These are phyloP conservation scores for Fusarium pseudonygamai DNA, from an alignment of 2,329 filamentous ascomycete genomes.

Conservation along the genomic window DNA sequence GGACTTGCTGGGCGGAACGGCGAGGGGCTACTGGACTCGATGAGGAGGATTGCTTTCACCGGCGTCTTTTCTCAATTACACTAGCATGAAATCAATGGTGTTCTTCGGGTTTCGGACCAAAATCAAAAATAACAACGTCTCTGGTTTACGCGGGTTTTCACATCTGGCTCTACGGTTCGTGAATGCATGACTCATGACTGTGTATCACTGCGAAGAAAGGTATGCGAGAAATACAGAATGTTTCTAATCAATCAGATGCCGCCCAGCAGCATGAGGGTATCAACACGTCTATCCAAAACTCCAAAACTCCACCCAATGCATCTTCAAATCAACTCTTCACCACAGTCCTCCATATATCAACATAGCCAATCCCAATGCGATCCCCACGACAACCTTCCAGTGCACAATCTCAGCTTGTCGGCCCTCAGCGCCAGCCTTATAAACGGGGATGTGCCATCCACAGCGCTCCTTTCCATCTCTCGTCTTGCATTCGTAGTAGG, in stretches of 20 bases:
- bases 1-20: constrained; percentile 41
- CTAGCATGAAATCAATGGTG: constrained; percentile 56
- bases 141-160: constrained; percentile 16
- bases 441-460: constrained; percentile 50
- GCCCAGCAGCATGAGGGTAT: constrained; percentile 35
- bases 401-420: constrained; percentile 35
- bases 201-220: neutral
- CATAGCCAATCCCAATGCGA: constrained; percentile 19
- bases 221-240: neutral
- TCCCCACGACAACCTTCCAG: constrained; percentile 24
- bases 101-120: constrained; percentile 52
- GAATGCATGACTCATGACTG: constrained; percentile 19
- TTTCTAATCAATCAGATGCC: constrained; percentile 6
- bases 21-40: constrained; percentile 42
- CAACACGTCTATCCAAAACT: constrained; percentile 28
- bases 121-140: constrained; percentile 43
- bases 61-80: constrained; percentile 48
- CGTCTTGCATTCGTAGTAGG: constrained; percentile 49
- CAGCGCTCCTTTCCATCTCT: constrained; percentile 45
- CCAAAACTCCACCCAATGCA: constrained; percentile 28
- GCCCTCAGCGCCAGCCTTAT: constrained; percentile 40
- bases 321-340: neutral
- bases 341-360: constrained; percentile 13
- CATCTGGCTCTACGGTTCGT: neutral
- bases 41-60: constrained; percentile 43